Conservation (phyloP, 2,329 filamentous ascomycete species). For the Dactylellina cionopaga region DNA sequence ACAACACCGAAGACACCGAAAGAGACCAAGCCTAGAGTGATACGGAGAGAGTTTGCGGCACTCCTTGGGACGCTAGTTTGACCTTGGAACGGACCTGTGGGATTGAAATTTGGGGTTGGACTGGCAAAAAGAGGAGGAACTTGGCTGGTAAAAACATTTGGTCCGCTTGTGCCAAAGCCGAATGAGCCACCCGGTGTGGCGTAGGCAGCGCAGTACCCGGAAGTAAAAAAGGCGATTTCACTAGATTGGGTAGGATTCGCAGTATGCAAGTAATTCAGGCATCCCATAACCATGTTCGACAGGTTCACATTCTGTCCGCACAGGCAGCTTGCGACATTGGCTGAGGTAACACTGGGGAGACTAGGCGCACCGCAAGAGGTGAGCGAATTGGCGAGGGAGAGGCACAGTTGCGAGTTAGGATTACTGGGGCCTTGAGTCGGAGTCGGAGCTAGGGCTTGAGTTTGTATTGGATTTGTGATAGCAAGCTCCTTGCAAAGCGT, state of each 20-base stretch:
- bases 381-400: constrained; percentile 1
- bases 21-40: neutral
- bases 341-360: constrained; percentile 7
- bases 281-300: neutral
- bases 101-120: neutral
- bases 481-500: constrained; percentile 22
- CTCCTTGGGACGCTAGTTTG: constrained; percentile 1
- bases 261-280: constrained; percentile 8
- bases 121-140: neutral
- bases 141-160: neutral
- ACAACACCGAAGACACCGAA: neutral
- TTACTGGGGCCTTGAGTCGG: neutral
- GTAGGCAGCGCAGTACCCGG: constrained; percentile 3
- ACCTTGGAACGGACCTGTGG: neutral
- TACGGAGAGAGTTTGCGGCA: neutral
- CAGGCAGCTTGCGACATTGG: constrained; percentile 18
- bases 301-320: constrained; percentile 6
- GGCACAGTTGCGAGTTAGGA: neutral
- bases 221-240: constrained; percentile 13
- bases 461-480: neutral
- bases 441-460: neutral
- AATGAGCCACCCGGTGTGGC: neutral
- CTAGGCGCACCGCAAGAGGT: constrained; percentile 15
- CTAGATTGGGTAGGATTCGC: constrained; percentile 19
- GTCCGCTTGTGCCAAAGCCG: neutral